Base-by-base conservation (phyloP, 768 basidiomycete species). In the Naganishia kalamii region DNA sequence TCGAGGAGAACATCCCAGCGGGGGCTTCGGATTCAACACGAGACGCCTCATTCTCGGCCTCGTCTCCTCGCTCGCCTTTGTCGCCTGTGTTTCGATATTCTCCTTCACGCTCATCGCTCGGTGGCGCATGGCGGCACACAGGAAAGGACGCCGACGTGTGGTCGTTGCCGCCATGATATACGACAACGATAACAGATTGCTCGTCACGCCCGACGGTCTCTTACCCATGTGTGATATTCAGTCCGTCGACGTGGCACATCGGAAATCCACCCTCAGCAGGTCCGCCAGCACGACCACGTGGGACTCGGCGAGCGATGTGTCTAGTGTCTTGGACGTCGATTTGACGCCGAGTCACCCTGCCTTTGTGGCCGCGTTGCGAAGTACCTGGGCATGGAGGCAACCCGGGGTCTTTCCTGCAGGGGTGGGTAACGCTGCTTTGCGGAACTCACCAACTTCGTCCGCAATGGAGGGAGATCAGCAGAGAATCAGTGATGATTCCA, bases 161-260 rank as follows among this genome's bases (percentile, higher is more conserved):
- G 78, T 77, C 21, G 67, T 79, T 43, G 74, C 78, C 13, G 62
- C 75, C 6, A 73, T 78, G 21, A 66, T 77, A 44, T 68, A 76
- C 7, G 78, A 79, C 50, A 62, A 71, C 17, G 63, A 74, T 19
- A 75, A 75, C 51, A 66, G 77, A 19, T 65, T 79, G 3, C 70
- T 79, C 37, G 78, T 78, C 67, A 72, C 74, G 27, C 71, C 71
- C 2, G 78, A 79, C 48, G 78, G 78, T 2, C 67, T 76, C 32
- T 62, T 77, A 41, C 78, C 78, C 10, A 75, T 78, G 72, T 72
- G 71, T 62, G 75, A 78, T 51, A 77, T 79, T 60, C 71, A 71
- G 13, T 68, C 68, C 13, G 67, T 69, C 3, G 66, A 71, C 21
- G 62, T 60, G 17, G 62, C 57, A 10, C 25, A 41, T 25, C 50